phyloP scores from a whole-genome alignment of 345 rosid species.

The Eucalyptus cloeziana region DNA sequence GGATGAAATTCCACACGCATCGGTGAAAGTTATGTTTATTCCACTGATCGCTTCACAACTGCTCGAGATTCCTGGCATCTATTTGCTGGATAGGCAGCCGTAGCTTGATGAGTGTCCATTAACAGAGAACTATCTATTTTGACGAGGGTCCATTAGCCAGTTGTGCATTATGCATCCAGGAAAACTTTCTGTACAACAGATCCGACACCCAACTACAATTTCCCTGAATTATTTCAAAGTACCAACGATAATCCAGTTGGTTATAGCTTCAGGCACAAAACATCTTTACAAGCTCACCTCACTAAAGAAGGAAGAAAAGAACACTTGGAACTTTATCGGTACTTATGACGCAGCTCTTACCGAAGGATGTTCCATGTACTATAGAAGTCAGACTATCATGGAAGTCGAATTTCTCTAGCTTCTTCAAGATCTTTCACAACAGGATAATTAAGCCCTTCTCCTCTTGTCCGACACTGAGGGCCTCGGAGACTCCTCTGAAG shows the following conservation, averaged over 20 bases:
- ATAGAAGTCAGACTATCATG: not conserved
- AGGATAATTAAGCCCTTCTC: not conserved
- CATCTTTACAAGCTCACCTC: not conserved
- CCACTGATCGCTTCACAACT: not conserved
- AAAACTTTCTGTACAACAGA: not conserved
- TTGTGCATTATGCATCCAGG: not conserved
- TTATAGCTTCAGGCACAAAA: not conserved
- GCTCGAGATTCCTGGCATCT: not conserved
- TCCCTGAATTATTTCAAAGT: not conserved
- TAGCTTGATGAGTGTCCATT: not conserved
- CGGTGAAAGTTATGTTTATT: rapidly evolving
- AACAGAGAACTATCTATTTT: not conserved
- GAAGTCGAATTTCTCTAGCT: not conserved
- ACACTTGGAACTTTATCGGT: not conserved
- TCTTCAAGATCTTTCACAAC: not conserved
- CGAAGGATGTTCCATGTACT: not conserved
- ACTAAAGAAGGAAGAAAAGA: conserved; percentile 1
- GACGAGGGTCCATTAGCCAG: not conserved
- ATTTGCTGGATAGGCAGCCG: not conserved
- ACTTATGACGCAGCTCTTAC: not conserved
- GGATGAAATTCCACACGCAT: not conserved
- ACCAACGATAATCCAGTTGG: not conserved
- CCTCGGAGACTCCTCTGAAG: conserved; percentile 11
- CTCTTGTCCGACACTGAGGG: conserved; percentile 18
- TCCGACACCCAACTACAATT: not conserved